Evolutionary conservation across 495 filamentous ascomycete species (phyloP), one percentile per base, ranked within the genome.

Genomic region (Ramalina intermedia): DNA sequence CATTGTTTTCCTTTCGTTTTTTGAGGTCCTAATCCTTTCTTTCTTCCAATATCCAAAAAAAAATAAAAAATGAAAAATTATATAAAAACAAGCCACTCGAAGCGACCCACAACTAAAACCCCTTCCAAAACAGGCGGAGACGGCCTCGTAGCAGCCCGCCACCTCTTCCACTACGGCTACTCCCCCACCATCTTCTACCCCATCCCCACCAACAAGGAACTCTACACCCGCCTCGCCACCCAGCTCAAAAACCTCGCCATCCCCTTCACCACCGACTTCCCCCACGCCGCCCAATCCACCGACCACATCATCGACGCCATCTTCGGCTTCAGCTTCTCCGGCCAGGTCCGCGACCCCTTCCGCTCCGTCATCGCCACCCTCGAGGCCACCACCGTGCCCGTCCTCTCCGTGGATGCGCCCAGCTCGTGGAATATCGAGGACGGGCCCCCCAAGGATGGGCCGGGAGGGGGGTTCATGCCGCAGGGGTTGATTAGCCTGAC

Each of bases 241-340:
- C 91, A 98, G 67, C 76, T 95, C 11, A 69, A 78, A 43, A 81
- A 87, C 54, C 83, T 95, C 52, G 72, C 80, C 8, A 71, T 98
- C 43, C 86, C 86, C 7, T 91, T 96, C 68, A 81, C 86, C 12
- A 71, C 81, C 16, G 87, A 95, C 67, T 94, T 95, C 55, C 60
- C 67, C 17, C 13, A 12, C n/a, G 40, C 54, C 21, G 61, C 94
- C 5, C 64, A 72, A 51, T 68, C 77, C 41, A 71, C 82, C 18
- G 75, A 93, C 60, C 82, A 94, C 56, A 70, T 98, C 43, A 70
- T 98, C 49, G 91, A 98, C 65, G 87, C 93, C 37, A 85, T 98
- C 58, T 98, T 98, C 59, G 91, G 88, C 37, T 98, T 96, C 72
- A 88, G 83, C 56, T 96, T 96, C 68, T 80, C 80, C n/a, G 89